phyloP scores from a whole-genome alignment of 768 basidiomycete species.

The Tricholoma sp. region DNA sequence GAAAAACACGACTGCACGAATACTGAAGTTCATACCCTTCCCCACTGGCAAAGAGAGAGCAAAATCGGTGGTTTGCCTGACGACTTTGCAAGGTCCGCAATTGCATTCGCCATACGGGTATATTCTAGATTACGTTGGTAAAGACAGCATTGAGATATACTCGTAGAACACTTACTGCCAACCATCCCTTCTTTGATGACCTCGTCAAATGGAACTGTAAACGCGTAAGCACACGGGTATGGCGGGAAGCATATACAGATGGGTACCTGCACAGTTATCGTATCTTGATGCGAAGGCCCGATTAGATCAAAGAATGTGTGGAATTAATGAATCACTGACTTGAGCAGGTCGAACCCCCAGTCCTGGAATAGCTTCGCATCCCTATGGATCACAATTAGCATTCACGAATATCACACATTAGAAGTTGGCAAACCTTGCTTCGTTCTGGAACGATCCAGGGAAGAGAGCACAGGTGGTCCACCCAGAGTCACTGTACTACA shows the following conservation, averaged over 20 bases:
- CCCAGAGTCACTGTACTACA: constrained; percentile 56
- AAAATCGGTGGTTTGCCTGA: constrained; percentile 46
- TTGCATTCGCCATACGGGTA: constrained; percentile 57
- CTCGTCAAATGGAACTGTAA: constrained; percentile 50
- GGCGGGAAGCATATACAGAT: not conserved
- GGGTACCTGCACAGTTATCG: constrained; percentile 49
- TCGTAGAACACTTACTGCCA: constrained; percentile 36
- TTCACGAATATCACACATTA: not conserved
- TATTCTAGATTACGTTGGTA: constrained; percentile 24
- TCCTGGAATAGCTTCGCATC: constrained; percentile 53
- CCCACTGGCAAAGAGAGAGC: constrained; percentile 63
- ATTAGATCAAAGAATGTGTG: not conserved
- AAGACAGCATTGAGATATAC: not conserved
- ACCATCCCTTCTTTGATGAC: constrained; percentile 51
- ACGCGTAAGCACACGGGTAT: not conserved
- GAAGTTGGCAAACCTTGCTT: constrained; percentile 17
- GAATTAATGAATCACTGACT: constrained; percentile 31
- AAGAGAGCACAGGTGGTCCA: constrained; percentile 67
- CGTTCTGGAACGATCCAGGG: constrained; percentile 60
- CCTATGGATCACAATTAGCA: constrained; percentile 19
- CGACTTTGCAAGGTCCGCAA: constrained; percentile 39
- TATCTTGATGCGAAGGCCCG: constrained; percentile 25
- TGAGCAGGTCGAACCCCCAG: constrained; percentile 67
- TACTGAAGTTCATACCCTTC: constrained; percentile 37
- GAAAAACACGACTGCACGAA: not conserved